Base-by-base conservation (phyloP, 768 basidiomycete species). In the Pholiota microspora region DNA sequence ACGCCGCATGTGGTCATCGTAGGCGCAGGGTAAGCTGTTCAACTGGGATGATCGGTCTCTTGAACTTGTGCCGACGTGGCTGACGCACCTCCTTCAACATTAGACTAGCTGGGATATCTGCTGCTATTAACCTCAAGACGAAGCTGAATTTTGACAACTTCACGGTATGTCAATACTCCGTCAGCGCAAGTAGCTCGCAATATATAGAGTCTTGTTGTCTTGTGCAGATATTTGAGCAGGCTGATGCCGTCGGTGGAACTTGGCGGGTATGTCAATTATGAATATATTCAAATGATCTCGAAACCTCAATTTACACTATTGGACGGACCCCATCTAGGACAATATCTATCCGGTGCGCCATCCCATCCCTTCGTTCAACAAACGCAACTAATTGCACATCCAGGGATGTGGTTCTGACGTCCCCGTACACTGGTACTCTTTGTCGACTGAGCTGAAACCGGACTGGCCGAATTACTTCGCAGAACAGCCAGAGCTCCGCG, bases 401-500 rank as follows among this genome's bases (percentile, higher is more conserved):
- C 47, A 78, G 77, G 81, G 82, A 3, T 82, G 81, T 55, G 80
- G 77, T 12, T 83, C 78, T n/a, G 81, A 83, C 59, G 72, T 81
- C 13, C 74, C 79, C 8, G 78, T 67, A 8, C 78, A 80, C 58
- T 80, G 79, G 77, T 82, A 83, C 62, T 73, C 72, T 54, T 77
- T 82, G 32, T 82, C 82, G 6, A 75, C 76, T 7, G 81, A 83
- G 21, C 69, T 78, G 25, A 81, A 83, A 50, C 78, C 80, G 2
- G 59, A 75, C 55, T 84, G 82, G 83, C 60, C 72, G n/a, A 65
- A 58, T 13, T 72, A 73, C 61, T 83, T 70, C 60, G 72, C 75
- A 10, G 59, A 56, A 12, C 82, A 83, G 60, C 74, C 77, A 18
- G 80, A 84, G 57, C 71, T 84, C 40, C 73, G 69, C 27, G 72